Percentiles rank a stretch among this genome's conserved stretches.
Conservation (phyloP, 2,329 filamentous ascomycete genomes). For the Fusarium coicis region DNA sequence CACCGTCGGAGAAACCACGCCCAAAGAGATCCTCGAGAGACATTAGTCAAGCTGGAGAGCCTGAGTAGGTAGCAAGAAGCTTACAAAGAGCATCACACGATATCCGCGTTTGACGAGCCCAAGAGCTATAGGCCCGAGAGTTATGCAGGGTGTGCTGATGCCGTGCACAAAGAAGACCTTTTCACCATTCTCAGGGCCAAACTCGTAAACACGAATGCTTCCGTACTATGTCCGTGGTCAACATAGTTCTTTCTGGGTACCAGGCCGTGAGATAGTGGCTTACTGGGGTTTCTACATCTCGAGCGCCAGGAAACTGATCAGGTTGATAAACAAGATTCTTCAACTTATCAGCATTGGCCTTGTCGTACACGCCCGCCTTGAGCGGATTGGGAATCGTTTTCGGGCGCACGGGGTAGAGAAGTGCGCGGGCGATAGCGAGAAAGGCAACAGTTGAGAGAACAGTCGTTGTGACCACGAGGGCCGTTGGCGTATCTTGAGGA, state of each 20-base stretch:
- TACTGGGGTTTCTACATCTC: constrained; percentile 77
- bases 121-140: constrained; percentile 74
- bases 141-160: constrained; percentile 84
- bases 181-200: constrained; percentile 76
- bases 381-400: constrained; percentile 58
- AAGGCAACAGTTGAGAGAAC: constrained; percentile 55
- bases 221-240: constrained; percentile 65
- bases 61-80: constrained; percentile 26
- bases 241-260: constrained; percentile 4
- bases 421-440: constrained; percentile 48
- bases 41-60: constrained; percentile 20
- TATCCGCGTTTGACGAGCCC: constrained; percentile 75
- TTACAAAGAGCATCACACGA: constrained; percentile 81
- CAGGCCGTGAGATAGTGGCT: constrained; percentile 31
- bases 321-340: constrained; percentile 67
- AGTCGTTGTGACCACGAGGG: constrained; percentile 53
- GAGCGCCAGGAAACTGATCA: constrained; percentile 75
- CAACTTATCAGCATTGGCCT: constrained; percentile 52
- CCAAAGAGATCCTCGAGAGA: constrained; percentile 71
- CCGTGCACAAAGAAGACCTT: constrained; percentile 85
- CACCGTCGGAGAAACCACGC: constrained; percentile 73
- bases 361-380: constrained; percentile 49
- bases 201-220: constrained; percentile 82
- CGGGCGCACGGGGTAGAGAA: constrained; percentile 54
- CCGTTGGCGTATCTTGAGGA: constrained; percentile 35